Evolutionary conservation across 345 rosid genomes (phyloP).

Genomic region (Eucalyptus virginea): DNA sequence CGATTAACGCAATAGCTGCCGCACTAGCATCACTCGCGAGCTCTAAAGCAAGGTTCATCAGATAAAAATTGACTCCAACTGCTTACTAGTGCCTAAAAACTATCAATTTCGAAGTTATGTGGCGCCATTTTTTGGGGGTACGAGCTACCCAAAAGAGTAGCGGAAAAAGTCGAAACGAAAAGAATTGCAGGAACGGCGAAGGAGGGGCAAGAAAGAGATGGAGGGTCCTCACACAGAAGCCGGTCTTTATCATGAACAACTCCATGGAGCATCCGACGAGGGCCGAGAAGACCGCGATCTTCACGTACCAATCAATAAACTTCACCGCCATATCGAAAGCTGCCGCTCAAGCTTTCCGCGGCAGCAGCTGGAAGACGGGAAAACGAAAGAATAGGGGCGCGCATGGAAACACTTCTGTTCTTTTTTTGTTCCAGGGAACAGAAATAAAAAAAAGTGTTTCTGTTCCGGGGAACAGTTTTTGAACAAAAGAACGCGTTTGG

Average conservation of each 20-base stretch:
- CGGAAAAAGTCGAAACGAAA: not conserved
- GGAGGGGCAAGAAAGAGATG: not conserved
- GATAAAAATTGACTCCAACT: not conserved
- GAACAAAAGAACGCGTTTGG: no score
- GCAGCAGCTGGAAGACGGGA: not conserved
- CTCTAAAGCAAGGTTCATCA: not conserved
- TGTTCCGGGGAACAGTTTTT: no score
- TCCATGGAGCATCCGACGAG: slow-evolving; percentile 81
- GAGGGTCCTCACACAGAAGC: slow-evolving; percentile 67
- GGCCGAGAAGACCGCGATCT: slow-evolving; percentile 64
- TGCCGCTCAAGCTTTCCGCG: not conserved
- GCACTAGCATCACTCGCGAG: not conserved
- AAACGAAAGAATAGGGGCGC: no score
- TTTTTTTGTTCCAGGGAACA: no score
- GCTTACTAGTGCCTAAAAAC: not conserved
- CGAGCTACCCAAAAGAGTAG: not conserved
- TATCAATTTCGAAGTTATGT: not conserved
- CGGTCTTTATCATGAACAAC: slow-evolving; percentile 87
- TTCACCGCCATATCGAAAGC: slow-evolving; percentile 6
- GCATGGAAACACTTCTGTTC: no score
- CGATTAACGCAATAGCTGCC: not conserved
- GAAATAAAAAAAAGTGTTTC: no score
- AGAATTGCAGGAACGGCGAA: not conserved
- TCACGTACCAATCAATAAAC: slow-evolving; percentile 78
- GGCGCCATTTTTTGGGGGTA: not conserved